phyloP scores from a whole-genome alignment of 2,329 filamentous ascomycete genomes.

The Neofusicoccum parvum region DNA sequence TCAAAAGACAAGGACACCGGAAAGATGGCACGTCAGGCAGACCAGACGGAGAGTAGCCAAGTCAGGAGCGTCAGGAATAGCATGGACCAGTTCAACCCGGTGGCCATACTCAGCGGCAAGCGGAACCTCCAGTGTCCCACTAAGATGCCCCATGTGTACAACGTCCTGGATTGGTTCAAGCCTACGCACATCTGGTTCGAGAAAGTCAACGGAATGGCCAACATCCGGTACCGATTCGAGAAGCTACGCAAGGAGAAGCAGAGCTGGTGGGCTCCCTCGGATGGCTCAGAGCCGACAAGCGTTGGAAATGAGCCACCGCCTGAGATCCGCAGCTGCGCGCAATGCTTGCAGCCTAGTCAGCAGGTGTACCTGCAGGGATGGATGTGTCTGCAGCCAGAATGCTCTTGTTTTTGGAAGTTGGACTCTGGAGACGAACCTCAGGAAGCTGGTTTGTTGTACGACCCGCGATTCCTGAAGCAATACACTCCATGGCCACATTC shows the following conservation, averaged over 20 bases:
- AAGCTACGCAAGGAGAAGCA: conserved; percentile 55
- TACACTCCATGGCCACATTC: conserved; percentile 49
- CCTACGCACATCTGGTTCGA: conserved; percentile 71
- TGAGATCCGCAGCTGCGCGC: conserved; percentile 39
- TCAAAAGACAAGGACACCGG: conserved; percentile 48
- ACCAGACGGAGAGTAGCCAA: conserved; percentile 47
- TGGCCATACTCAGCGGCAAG: conserved; percentile 56
- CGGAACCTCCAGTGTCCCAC: conserved; percentile 53
- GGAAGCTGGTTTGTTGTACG: conserved; percentile 52
- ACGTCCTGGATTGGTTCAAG: conserved; percentile 69
- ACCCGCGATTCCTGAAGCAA: conserved; percentile 59
- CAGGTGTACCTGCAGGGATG: conserved; percentile 53
- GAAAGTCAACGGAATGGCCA: conserved; percentile 45
- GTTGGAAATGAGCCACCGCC: conserved; percentile 34
- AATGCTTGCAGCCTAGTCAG: conserved; percentile 35
- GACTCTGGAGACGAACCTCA: conserved; percentile 34
- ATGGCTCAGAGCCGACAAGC: conserved; percentile 30
- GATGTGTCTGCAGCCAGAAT: conserved; percentile 60
- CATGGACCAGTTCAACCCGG: conserved; percentile 46
- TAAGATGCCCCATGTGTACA: conserved; percentile 60
- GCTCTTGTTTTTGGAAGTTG: conserved; percentile 59
- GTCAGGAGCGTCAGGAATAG: conserved; percentile 50
- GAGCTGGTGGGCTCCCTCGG: conserved; percentile 61
- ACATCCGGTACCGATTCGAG: conserved; percentile 66
- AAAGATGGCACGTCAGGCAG: conserved; percentile 48